Evolutionary conservation across 1,139 yeast species (phyloP).

Genomic region (Kodamaea derodonti): DNA sequence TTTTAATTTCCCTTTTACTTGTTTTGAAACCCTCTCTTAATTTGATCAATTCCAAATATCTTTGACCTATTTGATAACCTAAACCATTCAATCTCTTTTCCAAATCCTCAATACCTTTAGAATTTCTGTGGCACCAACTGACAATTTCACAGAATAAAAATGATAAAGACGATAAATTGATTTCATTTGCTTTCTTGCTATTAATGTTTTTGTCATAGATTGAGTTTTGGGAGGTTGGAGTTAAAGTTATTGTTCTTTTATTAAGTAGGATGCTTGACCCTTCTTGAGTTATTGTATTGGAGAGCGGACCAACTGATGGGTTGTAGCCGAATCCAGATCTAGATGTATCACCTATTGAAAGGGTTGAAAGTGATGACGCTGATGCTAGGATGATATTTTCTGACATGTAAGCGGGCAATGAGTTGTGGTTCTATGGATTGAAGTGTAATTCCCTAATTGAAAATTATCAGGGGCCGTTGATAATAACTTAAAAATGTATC

Average conservation of each 20-base stretch:
- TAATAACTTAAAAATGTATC: too few species aligned
- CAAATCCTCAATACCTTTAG: conserved; percentile 72
- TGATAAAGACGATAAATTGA: conserved; percentile 63
- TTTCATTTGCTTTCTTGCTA: conserved; percentile 61
- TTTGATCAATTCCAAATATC: conserved; percentile 40
- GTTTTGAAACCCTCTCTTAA: conserved; percentile 55
- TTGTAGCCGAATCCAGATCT: conserved; percentile 43
- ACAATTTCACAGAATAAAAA: conserved; percentile 72
- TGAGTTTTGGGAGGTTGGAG: conserved; percentile 32
- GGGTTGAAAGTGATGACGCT: conserved; percentile 30
- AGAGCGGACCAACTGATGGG: conserved; percentile 41
- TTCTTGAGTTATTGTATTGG: conserved; percentile 37
- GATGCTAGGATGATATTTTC: conserved; percentile 39
- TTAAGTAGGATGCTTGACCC: conserved; percentile 32
- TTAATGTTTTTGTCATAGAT: conserved; percentile 66
- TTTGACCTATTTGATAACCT: conserved; percentile 65
- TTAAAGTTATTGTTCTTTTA: conserved; percentile 29
- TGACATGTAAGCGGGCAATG: neutral
- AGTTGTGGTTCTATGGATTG: too few species aligned
- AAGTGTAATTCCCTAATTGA: too few species aligned
- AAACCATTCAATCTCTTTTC: conserved; percentile 71
- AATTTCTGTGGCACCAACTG: conserved; percentile 58
- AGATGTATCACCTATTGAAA: conserved; percentile 33
- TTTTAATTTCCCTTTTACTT: conserved; percentile 65
- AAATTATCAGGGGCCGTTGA: too few species aligned